Evolutionary conservation across 2,329 filamentous ascomycete species (phyloP).

Genomic region (Paracorniculantispora psalliotae): DNA sequence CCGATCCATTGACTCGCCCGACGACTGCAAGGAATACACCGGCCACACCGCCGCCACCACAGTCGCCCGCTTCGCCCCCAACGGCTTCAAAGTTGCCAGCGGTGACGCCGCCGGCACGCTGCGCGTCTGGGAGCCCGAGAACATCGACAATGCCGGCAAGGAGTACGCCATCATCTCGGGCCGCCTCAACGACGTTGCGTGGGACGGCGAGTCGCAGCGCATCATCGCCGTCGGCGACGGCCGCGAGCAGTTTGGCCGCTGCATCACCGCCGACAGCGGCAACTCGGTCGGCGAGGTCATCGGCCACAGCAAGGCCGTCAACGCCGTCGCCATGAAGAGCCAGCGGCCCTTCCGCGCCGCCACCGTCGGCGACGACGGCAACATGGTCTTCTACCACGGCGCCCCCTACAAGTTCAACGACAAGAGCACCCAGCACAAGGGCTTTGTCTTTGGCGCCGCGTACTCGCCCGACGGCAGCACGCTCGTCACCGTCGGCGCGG

Average conservation of each 20-base stretch:
- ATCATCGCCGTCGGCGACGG: slow-evolving; percentile 96
- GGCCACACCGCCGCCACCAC: slow-evolving; percentile 85
- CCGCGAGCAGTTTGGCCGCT: slow-evolving; percentile 87
- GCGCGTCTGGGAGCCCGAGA: slow-evolving; percentile 87
- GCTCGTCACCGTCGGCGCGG: slow-evolving; percentile 86
- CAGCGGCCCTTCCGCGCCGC: slow-evolving; percentile 87
- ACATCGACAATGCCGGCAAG: slow-evolving; percentile 79
- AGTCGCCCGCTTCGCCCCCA: slow-evolving; percentile 89
- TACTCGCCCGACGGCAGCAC: slow-evolving; percentile 84
- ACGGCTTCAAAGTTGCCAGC: slow-evolving; percentile 89
- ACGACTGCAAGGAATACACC: slow-evolving; percentile 82
- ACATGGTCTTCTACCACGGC: slow-evolving; percentile 87
- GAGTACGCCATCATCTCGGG: slow-evolving; percentile 94
- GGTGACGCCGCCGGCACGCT: slow-evolving; percentile 83
- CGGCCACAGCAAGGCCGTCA: slow-evolving; percentile 87
- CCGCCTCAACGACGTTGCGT: slow-evolving; percentile 91
- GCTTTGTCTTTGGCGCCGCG: slow-evolving; percentile 80
- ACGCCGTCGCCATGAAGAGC: slow-evolving; percentile 82
- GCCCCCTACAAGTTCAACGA: slow-evolving; percentile 93
- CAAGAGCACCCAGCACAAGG: slow-evolving; percentile 76
- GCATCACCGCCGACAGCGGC: slow-evolving; percentile 90
- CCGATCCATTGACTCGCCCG: slow-evolving; percentile 86
- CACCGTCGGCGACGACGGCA: slow-evolving; percentile 85
- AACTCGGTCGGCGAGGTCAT: slow-evolving; percentile 94
- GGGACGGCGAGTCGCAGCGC: slow-evolving; percentile 94